Conservation (phyloP, 2,329 filamentous ascomycete genomes). For the Exophiala oligosperma region DNA sequence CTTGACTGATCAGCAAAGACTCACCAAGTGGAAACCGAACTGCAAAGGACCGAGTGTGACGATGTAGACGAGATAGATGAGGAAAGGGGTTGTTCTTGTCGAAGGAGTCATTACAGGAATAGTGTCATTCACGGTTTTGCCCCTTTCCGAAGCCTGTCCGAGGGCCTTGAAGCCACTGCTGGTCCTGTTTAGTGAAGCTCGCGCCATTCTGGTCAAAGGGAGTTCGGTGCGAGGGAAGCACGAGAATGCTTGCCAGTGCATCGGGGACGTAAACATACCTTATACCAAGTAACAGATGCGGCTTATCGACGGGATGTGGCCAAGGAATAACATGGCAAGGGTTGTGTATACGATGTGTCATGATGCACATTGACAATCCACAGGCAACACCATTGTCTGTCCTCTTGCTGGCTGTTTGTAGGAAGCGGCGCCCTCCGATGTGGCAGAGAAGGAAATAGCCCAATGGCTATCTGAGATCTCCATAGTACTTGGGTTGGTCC, state of each 20-base stretch:
- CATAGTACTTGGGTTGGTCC: not conserved
- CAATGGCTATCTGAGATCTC: too few species aligned
- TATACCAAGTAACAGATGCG: conserved; percentile 14
- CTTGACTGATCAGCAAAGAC: conserved; percentile 23
- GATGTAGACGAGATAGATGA: conserved; percentile 72
- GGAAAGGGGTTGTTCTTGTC: conserved; percentile 30
- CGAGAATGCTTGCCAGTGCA: not conserved
- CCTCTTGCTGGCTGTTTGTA: conserved; percentile 10
- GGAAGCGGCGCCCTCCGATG: conserved; percentile 24
- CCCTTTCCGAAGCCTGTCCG: conserved; percentile 9
- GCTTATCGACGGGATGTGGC: not conserved
- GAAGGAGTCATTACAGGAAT: conserved; percentile 7
- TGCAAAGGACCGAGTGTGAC: conserved; percentile 85
- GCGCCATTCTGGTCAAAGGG: conserved; percentile 2
- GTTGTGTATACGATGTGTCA: conserved; percentile 14
- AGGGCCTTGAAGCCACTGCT: conserved; percentile 20
- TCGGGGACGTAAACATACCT: conserved; percentile 7
- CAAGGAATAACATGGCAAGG: not conserved
- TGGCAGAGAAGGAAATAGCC: not conserved
- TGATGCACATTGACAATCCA: conserved; percentile 11
- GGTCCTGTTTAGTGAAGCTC: conserved; percentile 15
- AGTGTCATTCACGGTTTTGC: not conserved
- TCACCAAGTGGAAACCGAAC: conserved; percentile 89
- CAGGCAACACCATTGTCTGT: conserved; percentile 21
- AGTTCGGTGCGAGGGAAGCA: not conserved